These are phyloP conservation scores for Beauveria sp. DNA, from an alignment of 2,329 filamentous ascomycete species.

Conservation along the genomic window DNA sequence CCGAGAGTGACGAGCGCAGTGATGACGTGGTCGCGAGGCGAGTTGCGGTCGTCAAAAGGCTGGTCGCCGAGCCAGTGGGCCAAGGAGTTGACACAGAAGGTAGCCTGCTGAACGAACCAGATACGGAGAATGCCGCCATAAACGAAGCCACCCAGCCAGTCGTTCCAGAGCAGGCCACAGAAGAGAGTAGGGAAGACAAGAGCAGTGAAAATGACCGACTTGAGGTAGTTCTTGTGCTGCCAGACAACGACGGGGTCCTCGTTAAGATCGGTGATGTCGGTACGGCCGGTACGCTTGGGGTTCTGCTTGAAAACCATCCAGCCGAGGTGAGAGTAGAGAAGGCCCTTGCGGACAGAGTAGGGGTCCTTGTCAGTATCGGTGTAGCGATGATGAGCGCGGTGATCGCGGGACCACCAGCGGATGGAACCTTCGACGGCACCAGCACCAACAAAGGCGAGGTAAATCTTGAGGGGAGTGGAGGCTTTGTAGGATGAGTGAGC, in stretches of 20 bases:
- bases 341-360: conserved; percentile 83
- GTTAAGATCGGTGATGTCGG: conserved; percentile 82
- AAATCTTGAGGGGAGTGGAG: conserved; percentile 66
- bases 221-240: conserved; percentile 83
- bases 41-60: conserved; percentile 89
- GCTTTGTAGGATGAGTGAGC: conserved; percentile 80
- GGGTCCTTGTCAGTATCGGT: conserved; percentile 87
- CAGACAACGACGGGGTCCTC: conserved; percentile 78
- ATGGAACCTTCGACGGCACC: conserved; percentile 81
- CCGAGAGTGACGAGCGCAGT: conserved; percentile 79
- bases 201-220: conserved; percentile 70
- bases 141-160: conserved; percentile 75
- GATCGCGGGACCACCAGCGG: conserved; percentile 82
- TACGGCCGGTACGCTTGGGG: conserved; percentile 79
- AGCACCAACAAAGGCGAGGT: conserved; percentile 72
- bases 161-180: conserved; percentile 70
- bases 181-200: conserved; percentile 68
- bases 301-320: conserved; percentile 96
- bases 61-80: conserved; percentile 89
- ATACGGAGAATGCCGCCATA: conserved; percentile 80
- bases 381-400: conserved; percentile 83
- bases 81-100: conserved; percentile 87
- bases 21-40: conserved; percentile 78
- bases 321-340: conserved; percentile 70
- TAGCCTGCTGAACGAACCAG: conserved; percentile 86